Conservation (phyloP, 345 rosid species). For the Lenwebbia sp. region DNA sequence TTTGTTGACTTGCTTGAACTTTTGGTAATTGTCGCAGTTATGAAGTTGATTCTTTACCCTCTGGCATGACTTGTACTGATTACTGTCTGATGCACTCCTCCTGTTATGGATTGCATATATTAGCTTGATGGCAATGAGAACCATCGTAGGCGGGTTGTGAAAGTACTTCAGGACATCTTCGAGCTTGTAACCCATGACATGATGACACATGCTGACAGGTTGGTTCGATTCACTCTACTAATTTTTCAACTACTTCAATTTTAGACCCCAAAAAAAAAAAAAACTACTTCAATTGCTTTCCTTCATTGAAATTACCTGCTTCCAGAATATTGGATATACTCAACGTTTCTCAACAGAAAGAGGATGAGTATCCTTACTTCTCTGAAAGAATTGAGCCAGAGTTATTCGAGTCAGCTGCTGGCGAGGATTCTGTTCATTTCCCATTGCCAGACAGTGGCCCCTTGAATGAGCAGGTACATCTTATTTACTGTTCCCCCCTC, state of each 20-base stretch:
- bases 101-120: background rate
- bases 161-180: slow-evolving; percentile 86
- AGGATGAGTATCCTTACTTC: slow-evolving; percentile 27
- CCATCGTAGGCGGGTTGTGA: slow-evolving; percentile 46
- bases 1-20: slow-evolving; percentile 62
- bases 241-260: background rate
- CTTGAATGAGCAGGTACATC: slow-evolving; percentile 62
- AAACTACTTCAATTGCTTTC: background rate
- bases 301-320: background rate
- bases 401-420: slow-evolving; percentile 51
- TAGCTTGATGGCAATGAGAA: slow-evolving; percentile 57
- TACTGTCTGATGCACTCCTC: background rate
- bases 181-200: slow-evolving; percentile 78
- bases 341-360: slow-evolving; percentile 16
- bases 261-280: no score
- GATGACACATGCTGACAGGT: slow-evolving; percentile 77
- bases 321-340: slow-evolving; percentile 49
- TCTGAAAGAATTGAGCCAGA: slow-evolving; percentile 45
- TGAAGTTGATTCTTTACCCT: background rate
- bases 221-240: slow-evolving; percentile 1
- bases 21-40: slow-evolving; percentile 43
- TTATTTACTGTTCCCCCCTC: background rate
- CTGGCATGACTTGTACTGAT: background rate
- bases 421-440: slow-evolving; percentile 45
- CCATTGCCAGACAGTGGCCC: slow-evolving; percentile 67